Evolutionary conservation across 257 asterid species (phyloP).

Genomic region (Mentha longifolia): DNA sequence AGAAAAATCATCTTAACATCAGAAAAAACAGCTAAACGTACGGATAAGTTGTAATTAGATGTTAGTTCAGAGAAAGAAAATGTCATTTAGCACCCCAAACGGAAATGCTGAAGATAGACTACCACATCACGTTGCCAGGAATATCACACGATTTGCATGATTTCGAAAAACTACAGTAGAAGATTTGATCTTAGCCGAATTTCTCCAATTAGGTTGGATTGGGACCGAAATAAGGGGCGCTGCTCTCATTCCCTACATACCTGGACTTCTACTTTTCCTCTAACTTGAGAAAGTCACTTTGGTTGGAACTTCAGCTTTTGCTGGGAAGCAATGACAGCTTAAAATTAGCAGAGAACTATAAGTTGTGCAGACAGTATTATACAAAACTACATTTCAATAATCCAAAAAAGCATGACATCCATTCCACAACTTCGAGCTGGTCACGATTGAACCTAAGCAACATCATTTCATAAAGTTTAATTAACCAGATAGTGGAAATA

Average conservation of each 20-base stretch:
- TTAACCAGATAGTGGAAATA: too few species aligned
- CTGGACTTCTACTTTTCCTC: background rate
- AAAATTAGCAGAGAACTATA: background rate
- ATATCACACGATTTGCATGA: slow-evolving; percentile 18
- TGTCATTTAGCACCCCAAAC: slow-evolving; percentile 1
- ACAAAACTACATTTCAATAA: background rate
- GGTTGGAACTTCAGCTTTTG: background rate
- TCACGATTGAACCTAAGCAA: too few species aligned
- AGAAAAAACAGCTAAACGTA: background rate
- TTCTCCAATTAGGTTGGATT: background rate
- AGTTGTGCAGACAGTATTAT: background rate
- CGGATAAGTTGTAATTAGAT: background rate
- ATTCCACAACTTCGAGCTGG: too few species aligned
- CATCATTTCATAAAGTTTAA: too few species aligned
- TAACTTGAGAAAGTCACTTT: background rate
- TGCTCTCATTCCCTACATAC: background rate
- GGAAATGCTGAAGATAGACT: slow-evolving; percentile 16
- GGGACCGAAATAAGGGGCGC: background rate
- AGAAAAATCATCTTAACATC: background rate
- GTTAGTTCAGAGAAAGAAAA: slow-evolving; percentile 2
- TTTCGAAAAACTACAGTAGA: slow-evolving; percentile 1
- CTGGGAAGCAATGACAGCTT: background rate
- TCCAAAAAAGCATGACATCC: background rate
- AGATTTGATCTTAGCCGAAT: background rate
- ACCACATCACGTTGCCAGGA: background rate